Evolutionary conservation across 352 stramenopile genomes (phyloP).

Genomic region (Phytopythium delawarense): DNA sequence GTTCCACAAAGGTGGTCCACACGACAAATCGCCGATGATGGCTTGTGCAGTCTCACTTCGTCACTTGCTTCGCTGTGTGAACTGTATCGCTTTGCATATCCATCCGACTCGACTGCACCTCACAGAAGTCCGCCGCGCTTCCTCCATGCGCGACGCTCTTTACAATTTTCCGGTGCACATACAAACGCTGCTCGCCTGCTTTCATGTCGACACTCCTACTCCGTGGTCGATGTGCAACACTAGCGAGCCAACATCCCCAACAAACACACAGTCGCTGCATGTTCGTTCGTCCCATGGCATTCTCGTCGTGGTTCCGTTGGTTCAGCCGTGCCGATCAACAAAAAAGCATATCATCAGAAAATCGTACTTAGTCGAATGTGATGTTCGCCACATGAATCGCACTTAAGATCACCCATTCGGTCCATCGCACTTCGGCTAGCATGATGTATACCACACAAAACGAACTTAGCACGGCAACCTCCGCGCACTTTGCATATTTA

Average conservation of each 20-base stretch:
- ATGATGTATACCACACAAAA: not conserved
- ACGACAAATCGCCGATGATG: too few relatives aligned
- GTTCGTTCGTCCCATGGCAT: too few relatives aligned
- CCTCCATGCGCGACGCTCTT: conserved; percentile 34
- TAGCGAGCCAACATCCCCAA: conserved; percentile 45
- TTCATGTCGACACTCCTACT: conserved; percentile 43
- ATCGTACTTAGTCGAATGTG: not conserved
- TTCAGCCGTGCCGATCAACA: too few relatives aligned
- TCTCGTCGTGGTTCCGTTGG: too few relatives aligned
- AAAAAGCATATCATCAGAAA: too few relatives aligned
- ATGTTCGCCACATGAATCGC: not conserved
- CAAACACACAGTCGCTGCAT: too few relatives aligned
- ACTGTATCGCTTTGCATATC: too few relatives aligned
- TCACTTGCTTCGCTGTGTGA: not conserved
- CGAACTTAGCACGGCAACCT: not conserved
- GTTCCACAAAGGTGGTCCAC: too few relatives aligned
- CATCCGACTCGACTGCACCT: conserved; percentile 18
- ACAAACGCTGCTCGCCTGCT: conserved; percentile 46
- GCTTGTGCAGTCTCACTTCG: not conserved
- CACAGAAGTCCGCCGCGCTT: conserved; percentile 46
- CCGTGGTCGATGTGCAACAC: conserved; percentile 58
- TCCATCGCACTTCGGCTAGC: too few relatives aligned
- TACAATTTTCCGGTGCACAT: conserved; percentile 38
- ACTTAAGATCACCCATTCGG: too few relatives aligned
- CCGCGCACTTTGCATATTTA: conserved; percentile 2